Base-by-base conservation (phyloP, 305 asterid species). In the Fraxinus sp. region DNA sequence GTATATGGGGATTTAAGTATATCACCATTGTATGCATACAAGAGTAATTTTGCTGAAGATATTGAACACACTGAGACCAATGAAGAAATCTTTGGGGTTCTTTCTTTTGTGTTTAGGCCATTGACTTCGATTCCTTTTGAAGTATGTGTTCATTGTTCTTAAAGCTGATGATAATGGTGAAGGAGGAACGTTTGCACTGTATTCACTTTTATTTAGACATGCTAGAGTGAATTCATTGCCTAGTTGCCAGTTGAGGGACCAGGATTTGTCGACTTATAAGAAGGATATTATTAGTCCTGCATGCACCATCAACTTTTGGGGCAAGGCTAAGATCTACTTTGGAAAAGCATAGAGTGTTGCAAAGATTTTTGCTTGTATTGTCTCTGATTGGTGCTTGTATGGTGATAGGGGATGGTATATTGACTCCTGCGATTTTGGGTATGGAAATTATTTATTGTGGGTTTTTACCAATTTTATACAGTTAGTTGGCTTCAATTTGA, bases 111-210 rank as follows among this genome's bases (percentile, higher is more conserved):
- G 9, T 93, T 95, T 73, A 92, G 98, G 98, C 94, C 98, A 59
- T 81, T 93, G 77, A 95, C 98, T 4, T 83, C 94, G 74, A 86
- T 95, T 32, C 98, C 88, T 95, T 3, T 73, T 95, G 55, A 95
- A 95, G 75, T 95, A 95, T 86, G 98, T 95, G 74, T 94, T 95
- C 83, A 92, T 95, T 84, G 98, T 93, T 78, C 89, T 95, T 41
- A 94, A 88, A 78, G 98, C 98, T 83, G 97, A 95, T 92, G 98
- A 95, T 87, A 94, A 92, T 82, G 98, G 98, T 14, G 99, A 95
- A 88, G 99, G 98, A 8, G 99, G 99, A 82, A 94, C 98, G 66
- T 95, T 96, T 90, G 99, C 99, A 6, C 77, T 96, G 78, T 95
- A 95, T 86, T 94, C 98, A 74, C 89, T 94, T 14, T 41, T 95